phyloP scores from a whole-genome alignment of 352 stramenopile species.

The Phytophthora pseudosyringae region DNA sequence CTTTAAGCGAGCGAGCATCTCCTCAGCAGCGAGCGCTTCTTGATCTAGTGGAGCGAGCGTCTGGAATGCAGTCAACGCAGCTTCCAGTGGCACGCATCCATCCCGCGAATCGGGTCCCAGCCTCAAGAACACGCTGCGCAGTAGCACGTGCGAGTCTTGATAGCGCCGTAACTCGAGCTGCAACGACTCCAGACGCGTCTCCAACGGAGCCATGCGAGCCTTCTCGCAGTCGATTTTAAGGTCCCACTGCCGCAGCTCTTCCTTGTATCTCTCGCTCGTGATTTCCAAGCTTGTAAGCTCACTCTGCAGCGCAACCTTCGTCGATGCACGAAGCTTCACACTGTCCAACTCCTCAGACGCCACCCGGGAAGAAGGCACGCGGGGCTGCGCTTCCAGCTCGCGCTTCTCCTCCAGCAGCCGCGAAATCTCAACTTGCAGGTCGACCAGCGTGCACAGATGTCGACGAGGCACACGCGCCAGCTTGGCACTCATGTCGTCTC shows the following conservation, averaged over 20 bases:
- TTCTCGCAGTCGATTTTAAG: slow-evolving; percentile 58
- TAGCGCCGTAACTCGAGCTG: slow-evolving; percentile 33
- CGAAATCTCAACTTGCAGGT: slow-evolving; percentile 62
- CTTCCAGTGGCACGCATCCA: slow-evolving; percentile 23
- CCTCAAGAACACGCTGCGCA: slow-evolving; percentile 41
- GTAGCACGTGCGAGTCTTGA: slow-evolving; percentile 30
- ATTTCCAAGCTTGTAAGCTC: slow-evolving; percentile 52
- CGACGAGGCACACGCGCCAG: slow-evolving; percentile 46
- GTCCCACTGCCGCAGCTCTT: slow-evolving; percentile 51
- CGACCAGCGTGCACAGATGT: slow-evolving; percentile 56
- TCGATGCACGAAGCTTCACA: slow-evolving; percentile 2
- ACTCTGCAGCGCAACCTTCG: slow-evolving; percentile 42
- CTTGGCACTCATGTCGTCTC: slow-evolving; percentile 42
- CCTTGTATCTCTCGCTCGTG: slow-evolving; percentile 33
- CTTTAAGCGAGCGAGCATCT: slow-evolving; percentile 21
- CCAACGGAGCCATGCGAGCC: slow-evolving; percentile 47
- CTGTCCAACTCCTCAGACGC: background rate
- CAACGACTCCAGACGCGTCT: slow-evolving; percentile 39
- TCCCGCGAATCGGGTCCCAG: slow-evolving; percentile 23
- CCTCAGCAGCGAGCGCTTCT: slow-evolving; percentile 6
- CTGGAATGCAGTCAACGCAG: slow-evolving; percentile 33
- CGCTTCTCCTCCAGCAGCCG: slow-evolving; percentile 57
- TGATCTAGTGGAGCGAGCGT: slow-evolving; percentile 31
- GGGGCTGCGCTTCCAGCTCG: slow-evolving; percentile 37
- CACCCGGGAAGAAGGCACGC: background rate